Conservation (phyloP, 2,329 filamentous ascomycete genomes). For the Colletotrichum orchidophilum region DNA sequence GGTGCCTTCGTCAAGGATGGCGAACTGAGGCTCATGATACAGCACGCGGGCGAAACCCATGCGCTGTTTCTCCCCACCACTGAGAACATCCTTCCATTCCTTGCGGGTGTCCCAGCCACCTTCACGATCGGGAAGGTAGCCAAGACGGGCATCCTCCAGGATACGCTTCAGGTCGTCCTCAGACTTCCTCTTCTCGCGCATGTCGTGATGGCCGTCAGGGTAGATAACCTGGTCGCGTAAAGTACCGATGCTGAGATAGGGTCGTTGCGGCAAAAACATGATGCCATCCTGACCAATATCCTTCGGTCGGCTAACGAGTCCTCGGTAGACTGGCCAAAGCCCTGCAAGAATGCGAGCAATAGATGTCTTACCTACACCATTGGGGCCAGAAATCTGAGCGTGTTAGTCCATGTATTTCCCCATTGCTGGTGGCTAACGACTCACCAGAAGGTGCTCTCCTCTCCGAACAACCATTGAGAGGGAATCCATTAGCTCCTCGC, state of each 20-base stretch:
- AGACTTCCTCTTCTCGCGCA: conserved; percentile 81
- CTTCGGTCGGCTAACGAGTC: conserved; percentile 88
- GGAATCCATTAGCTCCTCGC: conserved; percentile 89
- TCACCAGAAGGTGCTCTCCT: conserved; percentile 85
- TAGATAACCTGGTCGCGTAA: conserved; percentile 98
- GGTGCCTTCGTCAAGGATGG: conserved; percentile 94
- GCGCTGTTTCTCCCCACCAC: conserved; percentile 95
- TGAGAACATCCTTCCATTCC: conserved; percentile 98
- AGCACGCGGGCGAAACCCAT: conserved; percentile 90
- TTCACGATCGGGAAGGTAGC: conserved; percentile 90
- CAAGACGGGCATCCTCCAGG: conserved; percentile 84
- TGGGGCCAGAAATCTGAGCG: conserved; percentile 82
- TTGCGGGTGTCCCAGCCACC: conserved; percentile 97
- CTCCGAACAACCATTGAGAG: conserved; percentile 89
- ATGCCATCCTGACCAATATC: conserved; percentile 86
- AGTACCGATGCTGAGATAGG: conserved; percentile 91
- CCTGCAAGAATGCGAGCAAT: conserved; percentile 89
- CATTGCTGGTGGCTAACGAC: conserved; percentile 32
- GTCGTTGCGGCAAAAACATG: conserved; percentile 96
- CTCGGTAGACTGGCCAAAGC: conserved; percentile 95
- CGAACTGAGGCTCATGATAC: conserved; percentile 95
- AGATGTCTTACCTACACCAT: conserved; percentile 92
- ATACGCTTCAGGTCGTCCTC: conserved; percentile 82
- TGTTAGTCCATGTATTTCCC: conserved; percentile 13
- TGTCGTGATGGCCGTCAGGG: conserved; percentile 92